Base-by-base conservation (phyloP, 208 protist species). In the Cochliopodium minus region DNA sequence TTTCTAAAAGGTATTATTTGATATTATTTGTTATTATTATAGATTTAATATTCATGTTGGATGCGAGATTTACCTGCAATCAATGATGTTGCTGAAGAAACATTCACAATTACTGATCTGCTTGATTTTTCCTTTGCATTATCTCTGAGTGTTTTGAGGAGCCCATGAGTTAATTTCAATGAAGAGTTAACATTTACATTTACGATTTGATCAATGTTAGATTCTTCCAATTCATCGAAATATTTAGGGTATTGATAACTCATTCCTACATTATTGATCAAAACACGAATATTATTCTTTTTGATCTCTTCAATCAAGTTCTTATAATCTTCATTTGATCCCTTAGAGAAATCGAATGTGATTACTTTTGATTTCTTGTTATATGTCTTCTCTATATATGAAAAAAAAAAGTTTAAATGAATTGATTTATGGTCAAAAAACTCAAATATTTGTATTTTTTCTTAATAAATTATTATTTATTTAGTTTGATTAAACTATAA, bases 181-280 rank as follows among this genome's bases (percentile, higher is more conserved):
- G 58, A 69, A 0, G 80, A 36, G 61, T 80, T 77, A 49, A 82
- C 77, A 73, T 90, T 90, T 17, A 92, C 72, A 59, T 85, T 80
- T 23, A 92, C 55, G 4, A 92, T 57, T 22, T 60, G 54, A 15
- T 84, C 58, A 36, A 86, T 76, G 0, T 66, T 71, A 42, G 74
- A 58, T 22, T 77, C 43, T 43, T 71, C 64, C 20, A 82, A 65
- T 49, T 89, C 76, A 26, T 85, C 67, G 54, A 88, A 86, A 66
- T 82, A 87, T 68, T 85, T 82, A 26, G 86, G 76, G 64, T 84
- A 85, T 25, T 64, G 66, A 67, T 91, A 91, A 69, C 82, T 88
- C 13, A 89, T 69, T 34, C 86, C 86, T 3, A 91, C 86, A 60
- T 91, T 91, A 64, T 91, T 91, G 11, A 91, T 74, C 29, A 83